Conservation (phyloP, 179 eudicot species). For the Patellifolia procumbens region DNA sequence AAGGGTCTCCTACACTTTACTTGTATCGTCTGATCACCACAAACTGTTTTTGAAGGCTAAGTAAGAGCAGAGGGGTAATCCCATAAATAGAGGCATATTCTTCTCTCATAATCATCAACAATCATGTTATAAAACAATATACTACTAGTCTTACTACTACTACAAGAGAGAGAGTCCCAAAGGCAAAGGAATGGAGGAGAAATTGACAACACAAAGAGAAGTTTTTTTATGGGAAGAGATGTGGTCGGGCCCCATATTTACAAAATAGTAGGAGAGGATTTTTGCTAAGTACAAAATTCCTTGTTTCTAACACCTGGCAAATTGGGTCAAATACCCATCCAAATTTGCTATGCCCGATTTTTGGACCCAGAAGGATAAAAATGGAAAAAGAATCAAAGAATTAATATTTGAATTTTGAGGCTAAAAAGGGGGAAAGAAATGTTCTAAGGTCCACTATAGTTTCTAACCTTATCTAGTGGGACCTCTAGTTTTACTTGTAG, state of each 20-base stretch:
- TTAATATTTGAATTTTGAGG: background rate
- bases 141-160: too few species aligned
- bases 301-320: conserved; percentile 30
- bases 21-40: too few species aligned
- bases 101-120: background rate
- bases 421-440: background rate
- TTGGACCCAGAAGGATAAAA: background rate
- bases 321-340: conserved; percentile 9
- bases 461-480: conserved; percentile 4
- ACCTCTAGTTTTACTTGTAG: background rate
- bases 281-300: conserved; percentile 29
- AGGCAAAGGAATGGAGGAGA: conserved; percentile 33
- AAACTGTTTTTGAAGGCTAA: background rate
- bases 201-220: conserved; percentile 28
- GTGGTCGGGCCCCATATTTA: conserved; percentile 16
- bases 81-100: conserved; percentile 21
- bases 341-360: conserved; percentile 12
- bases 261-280: background rate
- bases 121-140: background rate
- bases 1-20: too few species aligned
- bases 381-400: background rate
- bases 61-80: background rate
- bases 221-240: conserved; percentile 11
- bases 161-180: conserved; percentile 13
- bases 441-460: background rate